Evolutionary conservation across 352 stramenopile species (phyloP).

Genomic region (Thalassiosira hispida): DNA sequence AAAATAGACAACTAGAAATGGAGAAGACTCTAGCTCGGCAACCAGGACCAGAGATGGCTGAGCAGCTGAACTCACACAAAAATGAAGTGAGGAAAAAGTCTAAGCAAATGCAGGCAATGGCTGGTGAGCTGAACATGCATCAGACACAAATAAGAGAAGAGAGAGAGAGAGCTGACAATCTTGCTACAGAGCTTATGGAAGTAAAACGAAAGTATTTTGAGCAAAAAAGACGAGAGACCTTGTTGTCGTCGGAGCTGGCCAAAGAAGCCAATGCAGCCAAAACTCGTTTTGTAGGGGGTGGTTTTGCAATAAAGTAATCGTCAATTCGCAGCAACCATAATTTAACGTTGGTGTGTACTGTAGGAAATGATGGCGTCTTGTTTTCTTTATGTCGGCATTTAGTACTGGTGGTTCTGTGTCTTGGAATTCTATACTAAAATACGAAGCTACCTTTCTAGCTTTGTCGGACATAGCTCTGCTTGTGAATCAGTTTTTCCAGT

Average conservation of each 20-base stretch:
- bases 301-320: constrained; percentile 91
- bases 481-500: too few species aligned
- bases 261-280: constrained; percentile 89
- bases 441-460: too few species aligned
- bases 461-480: too few species aligned
- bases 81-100: constrained; percentile 95
- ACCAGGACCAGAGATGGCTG: constrained; percentile 92
- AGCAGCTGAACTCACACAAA: constrained; percentile 95
- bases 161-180: constrained; percentile 9
- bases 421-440: too few species aligned
- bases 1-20: constrained; percentile 94
- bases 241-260: constrained; percentile 81
- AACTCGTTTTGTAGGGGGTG: constrained; percentile 89
- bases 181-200: constrained; percentile 42
- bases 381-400: too few species aligned
- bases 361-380: too few species aligned
- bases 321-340: background rate
- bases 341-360: too few species aligned
- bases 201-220: constrained; percentile 55
- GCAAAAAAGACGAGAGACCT: constrained; percentile 38
- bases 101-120: constrained; percentile 95
- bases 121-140: constrained; percentile 97
- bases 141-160: constrained; percentile 75
- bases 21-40: constrained; percentile 92
- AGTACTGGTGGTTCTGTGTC: too few species aligned